These are phyloP conservation scores for Aureobasidium namibiae DNA, from an alignment of 2,329 filamentous ascomycete species.

Conservation along the genomic window DNA sequence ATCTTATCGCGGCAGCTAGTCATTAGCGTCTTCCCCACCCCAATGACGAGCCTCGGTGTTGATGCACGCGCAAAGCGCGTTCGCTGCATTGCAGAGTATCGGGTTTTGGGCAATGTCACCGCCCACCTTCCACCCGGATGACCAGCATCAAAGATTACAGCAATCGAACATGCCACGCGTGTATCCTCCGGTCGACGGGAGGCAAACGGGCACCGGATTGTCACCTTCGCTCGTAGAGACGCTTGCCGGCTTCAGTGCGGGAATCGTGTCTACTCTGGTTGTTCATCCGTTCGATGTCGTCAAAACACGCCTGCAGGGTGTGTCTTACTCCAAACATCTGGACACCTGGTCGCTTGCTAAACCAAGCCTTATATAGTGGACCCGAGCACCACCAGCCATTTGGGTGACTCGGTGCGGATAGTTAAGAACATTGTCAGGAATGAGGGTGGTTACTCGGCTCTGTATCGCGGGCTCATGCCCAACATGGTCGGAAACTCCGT, in stretches of 20 bases:
- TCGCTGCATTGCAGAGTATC: not conserved
- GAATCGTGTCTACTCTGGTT: constrained; percentile 73
- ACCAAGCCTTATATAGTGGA: constrained; percentile 34
- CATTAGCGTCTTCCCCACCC: constrained; percentile 1
- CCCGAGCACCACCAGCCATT: constrained; percentile 39
- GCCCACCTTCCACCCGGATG: not conserved
- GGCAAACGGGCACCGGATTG: constrained; percentile 44
- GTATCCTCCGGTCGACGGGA: constrained; percentile 39
- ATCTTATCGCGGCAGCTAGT: constrained; percentile 4
- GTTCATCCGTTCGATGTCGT: constrained; percentile 92
- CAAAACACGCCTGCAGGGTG: constrained; percentile 80
- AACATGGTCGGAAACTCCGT: constrained; percentile 87
- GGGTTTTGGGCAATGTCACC: not conserved
- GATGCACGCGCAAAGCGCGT: not conserved
- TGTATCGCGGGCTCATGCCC: constrained; percentile 84
- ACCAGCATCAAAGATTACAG: not conserved
- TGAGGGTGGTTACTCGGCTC: constrained; percentile 54
- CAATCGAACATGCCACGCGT: constrained; percentile 37
- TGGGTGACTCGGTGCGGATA: constrained; percentile 47
- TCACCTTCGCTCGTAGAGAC: constrained; percentile 78
- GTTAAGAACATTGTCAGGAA: constrained; percentile 43
- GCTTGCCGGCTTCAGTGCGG: constrained; percentile 82
- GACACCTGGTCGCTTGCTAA: constrained; percentile 5
- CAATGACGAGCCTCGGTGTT: constrained; percentile 6
- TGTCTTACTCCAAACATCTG: not conserved